phyloP scores from a whole-genome alignment of 2,329 filamentous ascomycete species.

The Xylariales sp. region DNA sequence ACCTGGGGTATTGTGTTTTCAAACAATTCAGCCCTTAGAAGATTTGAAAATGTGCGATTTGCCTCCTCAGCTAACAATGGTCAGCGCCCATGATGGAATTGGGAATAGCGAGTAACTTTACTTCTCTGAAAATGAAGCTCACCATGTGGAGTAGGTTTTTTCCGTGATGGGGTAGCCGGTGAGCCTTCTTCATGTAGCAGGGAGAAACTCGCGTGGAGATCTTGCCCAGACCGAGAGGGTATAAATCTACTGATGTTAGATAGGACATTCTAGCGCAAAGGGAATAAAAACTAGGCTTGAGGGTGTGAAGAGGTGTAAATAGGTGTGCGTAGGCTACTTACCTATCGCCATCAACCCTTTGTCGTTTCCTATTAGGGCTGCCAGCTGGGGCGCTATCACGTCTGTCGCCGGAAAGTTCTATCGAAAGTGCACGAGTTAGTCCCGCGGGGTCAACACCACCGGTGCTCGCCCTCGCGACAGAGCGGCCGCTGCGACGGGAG shows the following conservation, averaged over 20 bases:
- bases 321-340: slow-evolving; percentile 50
- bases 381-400: slow-evolving; percentile 64
- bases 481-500: slow-evolving; percentile 52
- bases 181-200: slow-evolving; percentile 92
- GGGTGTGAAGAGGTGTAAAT: neutral
- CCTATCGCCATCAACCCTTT: slow-evolving; percentile 71
- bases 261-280: neutral
- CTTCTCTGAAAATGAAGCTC: slow-evolving; percentile 96
- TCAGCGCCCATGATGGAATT: slow-evolving; percentile 40
- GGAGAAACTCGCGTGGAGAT: slow-evolving; percentile 92
- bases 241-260: slow-evolving; percentile 77
- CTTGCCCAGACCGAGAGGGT: slow-evolving; percentile 90
- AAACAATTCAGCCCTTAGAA: slow-evolving; percentile 92
- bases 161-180: slow-evolving; percentile 87
- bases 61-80: slow-evolving; percentile 80
- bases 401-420: slow-evolving; percentile 63
- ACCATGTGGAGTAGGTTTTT: slow-evolving; percentile 84
- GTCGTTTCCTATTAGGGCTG: slow-evolving; percentile 69
- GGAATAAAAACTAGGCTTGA: neutral
- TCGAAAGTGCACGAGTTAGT: slow-evolving; percentile 62
- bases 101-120: slow-evolving; percentile 57
- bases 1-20: slow-evolving; percentile 88
- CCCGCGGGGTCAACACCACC: slow-evolving; percentile 61
- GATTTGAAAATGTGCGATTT: slow-evolving; percentile 88
- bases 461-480: slow-evolving; percentile 52